Percentiles rank a stretch among this genome's conserved stretches.
Conservation (phyloP, 2,329 filamentous ascomycete genomes). For the Phoma sp. region DNA sequence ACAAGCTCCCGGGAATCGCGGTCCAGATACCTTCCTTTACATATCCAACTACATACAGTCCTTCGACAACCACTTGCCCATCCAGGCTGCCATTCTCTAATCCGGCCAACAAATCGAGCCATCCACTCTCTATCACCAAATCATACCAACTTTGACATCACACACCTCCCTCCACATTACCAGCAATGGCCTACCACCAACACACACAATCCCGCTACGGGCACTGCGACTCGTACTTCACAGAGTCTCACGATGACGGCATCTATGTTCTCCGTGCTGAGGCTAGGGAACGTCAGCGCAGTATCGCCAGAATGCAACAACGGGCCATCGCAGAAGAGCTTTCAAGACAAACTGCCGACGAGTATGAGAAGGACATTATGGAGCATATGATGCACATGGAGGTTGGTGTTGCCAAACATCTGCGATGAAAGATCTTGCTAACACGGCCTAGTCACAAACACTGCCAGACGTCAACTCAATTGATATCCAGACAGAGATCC, state of each 20-base stretch:
- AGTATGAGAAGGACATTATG: slow-evolving; percentile 94
- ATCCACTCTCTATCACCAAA: slow-evolving; percentile 50
- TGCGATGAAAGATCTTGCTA: slow-evolving; percentile 29
- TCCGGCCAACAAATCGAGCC: slow-evolving; percentile 48
- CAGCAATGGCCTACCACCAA: slow-evolving; percentile 63
- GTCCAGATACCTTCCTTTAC: slow-evolving; percentile 50
- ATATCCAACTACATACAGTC: slow-evolving; percentile 66
- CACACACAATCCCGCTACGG: slow-evolving; percentile 62
- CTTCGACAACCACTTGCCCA: slow-evolving; percentile 53
- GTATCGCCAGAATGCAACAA: slow-evolving; percentile 81
- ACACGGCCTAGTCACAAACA: slow-evolving; percentile 70
- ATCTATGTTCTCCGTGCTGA: slow-evolving; percentile 65
- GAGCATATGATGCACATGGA: slow-evolving; percentile 97
- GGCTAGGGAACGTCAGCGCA: slow-evolving; percentile 76
- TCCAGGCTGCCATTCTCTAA: slow-evolving; percentile 60
- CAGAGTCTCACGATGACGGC: slow-evolving; percentile 65
- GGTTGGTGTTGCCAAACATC: slow-evolving; percentile 54
- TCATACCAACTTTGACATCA: slow-evolving; percentile 33
- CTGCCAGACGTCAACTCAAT: slow-evolving; percentile 96
- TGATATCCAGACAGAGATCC: slow-evolving; percentile 98
- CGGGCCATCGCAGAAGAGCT: slow-evolving; percentile 89
- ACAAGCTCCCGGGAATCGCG: slow-evolving; percentile 44
- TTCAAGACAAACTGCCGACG: slow-evolving; percentile 81
- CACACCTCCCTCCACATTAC: slow-evolving; percentile 53
- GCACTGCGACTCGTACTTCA: slow-evolving; percentile 72